phyloP scores from a whole-genome alignment of 768 basidiomycete genomes.

The Lactifluus subvellereus region DNA sequence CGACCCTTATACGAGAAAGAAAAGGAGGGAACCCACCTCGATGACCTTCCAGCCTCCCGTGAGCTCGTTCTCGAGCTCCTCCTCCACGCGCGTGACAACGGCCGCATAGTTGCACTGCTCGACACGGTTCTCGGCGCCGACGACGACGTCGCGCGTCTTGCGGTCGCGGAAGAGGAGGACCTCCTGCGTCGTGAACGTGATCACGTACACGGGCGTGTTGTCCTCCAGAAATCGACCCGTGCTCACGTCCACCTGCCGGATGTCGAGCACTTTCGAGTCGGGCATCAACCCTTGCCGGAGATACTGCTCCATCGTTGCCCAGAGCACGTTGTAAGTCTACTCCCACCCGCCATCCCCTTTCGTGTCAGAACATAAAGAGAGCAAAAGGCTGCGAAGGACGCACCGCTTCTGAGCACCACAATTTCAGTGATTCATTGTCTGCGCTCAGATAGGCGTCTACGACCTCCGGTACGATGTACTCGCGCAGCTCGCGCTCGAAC shows the following conservation, averaged over 20 bases:
- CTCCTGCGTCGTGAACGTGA: conserved; percentile 93
- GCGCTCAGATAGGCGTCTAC: conserved; percentile 94
- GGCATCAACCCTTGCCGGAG: conserved; percentile 85
- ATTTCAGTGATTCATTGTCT: conserved; percentile 75
- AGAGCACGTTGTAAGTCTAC: conserved; percentile 95
- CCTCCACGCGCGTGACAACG: conserved; percentile 81
- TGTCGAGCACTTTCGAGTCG: conserved; percentile 93
- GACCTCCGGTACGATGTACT: conserved; percentile 97
- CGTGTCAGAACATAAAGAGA: not conserved
- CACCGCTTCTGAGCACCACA: conserved; percentile 96
- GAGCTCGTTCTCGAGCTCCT: conserved; percentile 84
- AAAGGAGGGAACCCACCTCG: conserved; percentile 55
- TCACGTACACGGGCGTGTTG: conserved; percentile 82
- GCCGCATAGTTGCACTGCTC: conserved; percentile 93
- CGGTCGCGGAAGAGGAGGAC: conserved; percentile 86
- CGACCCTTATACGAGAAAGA: not conserved
- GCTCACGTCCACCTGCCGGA: conserved; percentile 92
- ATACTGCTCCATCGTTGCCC: conserved; percentile 96
- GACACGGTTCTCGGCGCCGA: conserved; percentile 86
- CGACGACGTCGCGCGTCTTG: conserved; percentile 77
- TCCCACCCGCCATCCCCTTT: not conserved
- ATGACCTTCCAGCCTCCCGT: conserved; percentile 98
- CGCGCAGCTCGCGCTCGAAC: conserved; percentile 85
- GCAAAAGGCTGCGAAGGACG: conserved; percentile 30
- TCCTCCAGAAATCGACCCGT: conserved; percentile 89